These are phyloP conservation scores for Trametes maxima DNA, from an alignment of 768 basidiomycete genomes.

Conservation along the genomic window DNA sequence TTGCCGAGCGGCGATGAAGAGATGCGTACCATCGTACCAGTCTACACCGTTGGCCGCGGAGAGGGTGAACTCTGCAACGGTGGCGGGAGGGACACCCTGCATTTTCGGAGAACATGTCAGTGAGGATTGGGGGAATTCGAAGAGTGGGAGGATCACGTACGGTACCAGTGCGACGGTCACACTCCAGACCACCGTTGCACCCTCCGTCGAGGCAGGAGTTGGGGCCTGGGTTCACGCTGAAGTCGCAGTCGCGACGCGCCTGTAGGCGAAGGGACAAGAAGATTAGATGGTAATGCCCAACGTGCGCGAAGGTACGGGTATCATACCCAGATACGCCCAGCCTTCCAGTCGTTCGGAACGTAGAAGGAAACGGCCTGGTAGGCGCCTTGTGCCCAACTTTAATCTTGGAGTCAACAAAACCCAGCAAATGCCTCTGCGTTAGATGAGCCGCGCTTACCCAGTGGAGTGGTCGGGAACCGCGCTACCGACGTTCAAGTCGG, in stretches of 20 bases:
- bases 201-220: slow-evolving; percentile 41
- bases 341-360: slow-evolving; percentile 41
- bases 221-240: slow-evolving; percentile 35
- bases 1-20: background rate
- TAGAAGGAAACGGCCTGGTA: slow-evolving; percentile 31
- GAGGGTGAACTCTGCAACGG: slow-evolving; percentile 40
- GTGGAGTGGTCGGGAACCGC: slow-evolving; percentile 33
- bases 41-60: slow-evolving; percentile 27
- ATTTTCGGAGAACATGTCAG: background rate
- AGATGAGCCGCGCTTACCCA: slow-evolving; percentile 25
- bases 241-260: slow-evolving; percentile 39
- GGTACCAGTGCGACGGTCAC: slow-evolving; percentile 40
- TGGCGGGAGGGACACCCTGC: slow-evolving; percentile 39
- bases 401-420: background rate
- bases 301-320: background rate
- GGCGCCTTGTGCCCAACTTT: slow-evolving; percentile 31
- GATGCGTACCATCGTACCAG: slow-evolving; percentile 35
- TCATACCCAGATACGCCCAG: slow-evolving; percentile 40
- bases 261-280: background rate
- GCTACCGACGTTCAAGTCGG: slow-evolving; percentile 36
- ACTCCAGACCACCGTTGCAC: slow-evolving; percentile 42
- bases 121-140: background rate
- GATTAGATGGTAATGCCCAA: background rate
- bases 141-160: slow-evolving; percentile 21
- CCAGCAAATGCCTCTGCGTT: background rate